These are phyloP conservation scores for Yarrowia deformans DNA, from an alignment of 805 yeast species.

Conservation along the genomic window DNA sequence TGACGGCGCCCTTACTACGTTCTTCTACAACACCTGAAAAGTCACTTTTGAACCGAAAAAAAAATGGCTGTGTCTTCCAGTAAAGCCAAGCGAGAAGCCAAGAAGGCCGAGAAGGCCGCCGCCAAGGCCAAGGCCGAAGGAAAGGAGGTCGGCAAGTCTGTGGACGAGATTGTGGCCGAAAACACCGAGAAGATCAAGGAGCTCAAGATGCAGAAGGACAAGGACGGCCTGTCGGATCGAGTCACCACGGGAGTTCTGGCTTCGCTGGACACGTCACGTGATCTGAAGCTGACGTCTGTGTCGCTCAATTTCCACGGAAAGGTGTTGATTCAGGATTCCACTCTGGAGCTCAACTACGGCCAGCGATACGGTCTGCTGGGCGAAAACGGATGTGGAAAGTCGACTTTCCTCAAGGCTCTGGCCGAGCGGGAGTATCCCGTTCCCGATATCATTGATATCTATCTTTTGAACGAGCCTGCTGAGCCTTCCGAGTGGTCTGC, in stretches of 20 bases:
- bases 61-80: slow-evolving; percentile 21
- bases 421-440: slow-evolving; percentile 97
- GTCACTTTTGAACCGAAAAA: too few species aligned
- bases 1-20: too few species aligned
- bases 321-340: slow-evolving; percentile 91
- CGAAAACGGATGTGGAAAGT: slow-evolving; percentile 99
- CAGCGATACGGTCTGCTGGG: slow-evolving; percentile 97
- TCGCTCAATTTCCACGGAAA: slow-evolving; percentile 97
- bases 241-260: slow-evolving; percentile 97
- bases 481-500: slow-evolving; percentile 92
- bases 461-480: slow-evolving; percentile 96
- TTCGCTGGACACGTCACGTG: slow-evolving; percentile 88
- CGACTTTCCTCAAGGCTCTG: slow-evolving; percentile 88
- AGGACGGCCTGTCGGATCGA: slow-evolving; percentile 94
- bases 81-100: slow-evolving; percentile 98
- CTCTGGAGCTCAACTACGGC: slow-evolving; percentile 92
- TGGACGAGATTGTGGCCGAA: slow-evolving; percentile 54
- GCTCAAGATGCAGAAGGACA: slow-evolving; percentile 91
- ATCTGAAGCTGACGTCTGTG: slow-evolving; percentile 87
- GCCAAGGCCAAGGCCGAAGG: slow-evolving; percentile 61
- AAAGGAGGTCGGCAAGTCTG: slow-evolving; percentile 58
- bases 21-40: not conserved
- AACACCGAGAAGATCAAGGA: slow-evolving; percentile 78
- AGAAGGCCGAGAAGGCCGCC: slow-evolving; percentile 85
- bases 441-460: slow-evolving; percentile 90